Percentiles rank a stretch among this genome's conserved stretches.
Evolutionary conservation across 768 basidiomycete genomes (phyloP).

Genomic region (Amanita jacksonii): DNA sequence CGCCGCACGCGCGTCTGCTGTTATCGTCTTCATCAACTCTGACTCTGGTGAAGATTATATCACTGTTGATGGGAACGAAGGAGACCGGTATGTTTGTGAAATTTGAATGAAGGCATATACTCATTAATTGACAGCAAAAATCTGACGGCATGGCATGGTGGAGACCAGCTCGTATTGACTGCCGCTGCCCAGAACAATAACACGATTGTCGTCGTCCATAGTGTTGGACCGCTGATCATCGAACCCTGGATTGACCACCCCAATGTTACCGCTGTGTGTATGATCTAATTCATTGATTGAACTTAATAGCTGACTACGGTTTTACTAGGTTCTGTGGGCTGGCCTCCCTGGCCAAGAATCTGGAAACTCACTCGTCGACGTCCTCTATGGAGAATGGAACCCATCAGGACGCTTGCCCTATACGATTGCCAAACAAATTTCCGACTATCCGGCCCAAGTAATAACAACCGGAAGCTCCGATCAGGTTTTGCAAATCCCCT

Average conservation of each 20-base stretch:
- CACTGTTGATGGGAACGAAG: slow-evolving; percentile 69
- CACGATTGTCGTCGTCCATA: slow-evolving; percentile 63
- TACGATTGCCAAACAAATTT: slow-evolving; percentile 53
- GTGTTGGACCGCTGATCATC: slow-evolving; percentile 48
- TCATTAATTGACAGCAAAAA: slow-evolving; percentile 38
- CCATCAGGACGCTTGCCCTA: slow-evolving; percentile 65
- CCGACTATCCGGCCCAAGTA: slow-evolving; percentile 51
- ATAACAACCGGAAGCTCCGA: slow-evolving; percentile 26
- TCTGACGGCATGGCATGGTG: slow-evolving; percentile 65
- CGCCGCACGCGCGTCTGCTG: slow-evolving; percentile 45
- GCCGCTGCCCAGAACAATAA: slow-evolving; percentile 62
- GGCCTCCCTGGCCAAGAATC: slow-evolving; percentile 60
- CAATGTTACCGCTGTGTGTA: slow-evolving; percentile 57
- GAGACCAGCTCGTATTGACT: slow-evolving; percentile 59
- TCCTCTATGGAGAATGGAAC: slow-evolving; percentile 62
- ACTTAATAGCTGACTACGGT: not conserved
- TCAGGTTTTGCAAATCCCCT: slow-evolving; percentile 42
- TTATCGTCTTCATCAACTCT: slow-evolving; percentile 73
- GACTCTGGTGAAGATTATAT: slow-evolving; percentile 84
- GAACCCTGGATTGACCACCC: slow-evolving; percentile 66
- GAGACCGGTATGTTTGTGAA: slow-evolving; percentile 42
- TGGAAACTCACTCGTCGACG: slow-evolving; percentile 59
- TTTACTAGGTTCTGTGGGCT: slow-evolving; percentile 49
- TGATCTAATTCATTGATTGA: slow-evolving; percentile 10
- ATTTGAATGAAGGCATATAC: not conserved